A percentile compares a stretch with the other conserved stretches of the same genome.
These are phyloP conservation scores for Acarospora socialis DNA, from an alignment of 2,329 filamentous ascomycete genomes.

Conservation along the genomic window DNA sequence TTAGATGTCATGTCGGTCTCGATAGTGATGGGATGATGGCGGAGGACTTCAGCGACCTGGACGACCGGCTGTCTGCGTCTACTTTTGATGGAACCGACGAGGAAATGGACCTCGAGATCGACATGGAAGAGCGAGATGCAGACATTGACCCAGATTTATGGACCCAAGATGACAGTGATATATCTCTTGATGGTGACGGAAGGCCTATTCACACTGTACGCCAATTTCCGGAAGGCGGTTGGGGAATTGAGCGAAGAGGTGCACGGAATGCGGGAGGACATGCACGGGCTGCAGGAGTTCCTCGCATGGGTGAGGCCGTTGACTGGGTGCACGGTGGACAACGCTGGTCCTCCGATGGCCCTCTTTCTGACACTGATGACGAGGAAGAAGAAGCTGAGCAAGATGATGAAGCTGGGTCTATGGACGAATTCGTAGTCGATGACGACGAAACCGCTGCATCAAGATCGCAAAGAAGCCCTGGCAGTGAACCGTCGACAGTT, in stretches of 20 bases:
- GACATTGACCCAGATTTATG: background rate
- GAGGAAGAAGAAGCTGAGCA: conserved; percentile 17
- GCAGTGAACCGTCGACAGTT: too few relatives aligned
- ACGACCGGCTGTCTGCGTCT: conserved; percentile 14
- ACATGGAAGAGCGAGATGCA: background rate
- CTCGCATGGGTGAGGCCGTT: too few relatives aligned
- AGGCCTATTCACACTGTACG: background rate
- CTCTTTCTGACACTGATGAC: conserved; percentile 10
- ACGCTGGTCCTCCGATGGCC: conserved; percentile 12
- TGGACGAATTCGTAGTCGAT: conserved; percentile 10
- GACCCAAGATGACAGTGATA: background rate
- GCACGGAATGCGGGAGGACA: too few relatives aligned
- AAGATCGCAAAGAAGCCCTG: conserved; percentile 11
- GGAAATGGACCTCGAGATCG: background rate
- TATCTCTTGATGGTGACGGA: background rate
- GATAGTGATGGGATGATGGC: conserved; percentile 30
- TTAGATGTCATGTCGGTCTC: conserved; percentile 34
- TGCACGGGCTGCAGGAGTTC: too few relatives aligned
- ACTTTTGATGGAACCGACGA: background rate
- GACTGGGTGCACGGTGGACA: too few relatives aligned
- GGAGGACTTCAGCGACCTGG: conserved; percentile 31
- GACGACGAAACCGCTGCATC: conserved; percentile 15
- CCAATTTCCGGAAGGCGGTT: too few relatives aligned
- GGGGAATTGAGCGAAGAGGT: too few relatives aligned
- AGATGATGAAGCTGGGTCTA: conserved; percentile 18